A percentile compares a stretch with the other conserved stretches of the same genome.
Conservation (phyloP, 2,329 filamentous ascomycete genomes). For the Ascochyta koolunga region DNA sequence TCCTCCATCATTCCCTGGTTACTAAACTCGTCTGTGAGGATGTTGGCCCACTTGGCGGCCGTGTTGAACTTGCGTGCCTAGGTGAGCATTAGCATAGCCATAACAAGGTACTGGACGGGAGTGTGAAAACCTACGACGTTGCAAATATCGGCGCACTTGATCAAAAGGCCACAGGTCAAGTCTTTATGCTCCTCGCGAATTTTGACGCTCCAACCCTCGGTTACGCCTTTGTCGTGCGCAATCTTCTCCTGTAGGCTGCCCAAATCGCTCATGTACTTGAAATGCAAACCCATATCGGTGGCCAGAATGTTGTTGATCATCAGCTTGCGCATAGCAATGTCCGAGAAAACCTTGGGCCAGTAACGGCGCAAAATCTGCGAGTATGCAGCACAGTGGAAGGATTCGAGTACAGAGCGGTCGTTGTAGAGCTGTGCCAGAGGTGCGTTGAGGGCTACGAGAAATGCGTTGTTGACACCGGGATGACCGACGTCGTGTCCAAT, state of each 20-base stretch:
- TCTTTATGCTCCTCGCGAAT: slow-evolving; percentile 77
- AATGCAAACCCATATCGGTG: slow-evolving; percentile 96
- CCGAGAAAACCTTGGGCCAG: slow-evolving; percentile 83
- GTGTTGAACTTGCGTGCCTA: slow-evolving; percentile 83
- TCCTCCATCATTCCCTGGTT: slow-evolving; percentile 91
- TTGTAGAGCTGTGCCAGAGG: slow-evolving; percentile 96
- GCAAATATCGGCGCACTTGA: slow-evolving; percentile 98
- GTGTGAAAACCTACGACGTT: slow-evolving; percentile 77
- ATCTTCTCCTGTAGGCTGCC: slow-evolving; percentile 81
- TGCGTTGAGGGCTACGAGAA: slow-evolving; percentile 88
- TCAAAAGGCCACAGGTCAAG: slow-evolving; percentile 85
- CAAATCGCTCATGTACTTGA: slow-evolving; percentile 92
- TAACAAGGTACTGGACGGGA: not conserved
- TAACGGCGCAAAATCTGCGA: slow-evolving; percentile 92
- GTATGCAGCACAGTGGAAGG: slow-evolving; percentile 96
- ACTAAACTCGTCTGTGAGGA: slow-evolving; percentile 94
- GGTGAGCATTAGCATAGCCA: slow-evolving; percentile 14
- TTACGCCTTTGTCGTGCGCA: slow-evolving; percentile 65
- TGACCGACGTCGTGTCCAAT: slow-evolving; percentile 98
- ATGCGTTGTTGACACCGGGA: slow-evolving; percentile 97
- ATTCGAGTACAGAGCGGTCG: slow-evolving; percentile 93
- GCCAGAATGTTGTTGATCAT: slow-evolving; percentile 98
- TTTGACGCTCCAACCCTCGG: slow-evolving; percentile 78
- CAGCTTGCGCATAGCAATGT: slow-evolving; percentile 79
- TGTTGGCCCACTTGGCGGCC: slow-evolving; percentile 87